Base-by-base conservation (phyloP, 139 green algal genomes). In the Chlamydomonas schloesseri region DNA sequence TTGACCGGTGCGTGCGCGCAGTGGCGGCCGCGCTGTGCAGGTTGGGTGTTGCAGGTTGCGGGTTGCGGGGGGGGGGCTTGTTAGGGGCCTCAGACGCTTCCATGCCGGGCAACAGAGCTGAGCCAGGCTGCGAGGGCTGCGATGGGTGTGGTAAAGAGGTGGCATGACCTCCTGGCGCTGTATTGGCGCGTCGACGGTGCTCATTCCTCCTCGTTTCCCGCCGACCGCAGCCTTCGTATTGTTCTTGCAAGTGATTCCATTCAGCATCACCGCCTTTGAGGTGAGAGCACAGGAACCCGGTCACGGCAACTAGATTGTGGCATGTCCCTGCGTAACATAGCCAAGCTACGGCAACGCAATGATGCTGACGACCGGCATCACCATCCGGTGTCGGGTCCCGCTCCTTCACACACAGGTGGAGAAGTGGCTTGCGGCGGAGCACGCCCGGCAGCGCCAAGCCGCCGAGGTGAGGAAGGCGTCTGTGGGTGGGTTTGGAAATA, bases 221-320 rank as follows among this genome's bases (percentile, higher is more conserved):
- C n/a, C n/a, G n/a, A 57, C 24, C 26, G n/a, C 68, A 87, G 81
- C 36, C 81, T 78, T 87, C 53, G 55, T 79, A 34, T 37, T 90
- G 37, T 90, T 90, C 81, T 69, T 85, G 2, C 81, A 91, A 34
- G 70, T 91, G 53, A 68, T 87, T 13, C 87, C 87, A 17, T 91
- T 84, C 69, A 74, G 31, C 74, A 88, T 91, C 67, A 75, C 80
- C 13, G 53, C 81, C 0, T 91, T 91, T 58, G 87, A 91, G 68
- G 24, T 91, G 24, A 50, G 42, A 5, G 42, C 42, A 8, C 42
- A 50, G 42, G n/a, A n/a, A n/a, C n/a, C n/a, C n/a, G n/a, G n/a
- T n/a, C n/a, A n/a, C n/a, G n/a, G n/a, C n/a, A n/a, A n/a, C n/a
- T n/a, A n/a, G n/a, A n/a, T n/a, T n/a, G n/a, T n/a, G n/a, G n/a